Evolutionary conservation across 2,329 filamentous ascomycete species (phyloP).

Genomic region (Magnaporthiopsis rhizophila): DNA sequence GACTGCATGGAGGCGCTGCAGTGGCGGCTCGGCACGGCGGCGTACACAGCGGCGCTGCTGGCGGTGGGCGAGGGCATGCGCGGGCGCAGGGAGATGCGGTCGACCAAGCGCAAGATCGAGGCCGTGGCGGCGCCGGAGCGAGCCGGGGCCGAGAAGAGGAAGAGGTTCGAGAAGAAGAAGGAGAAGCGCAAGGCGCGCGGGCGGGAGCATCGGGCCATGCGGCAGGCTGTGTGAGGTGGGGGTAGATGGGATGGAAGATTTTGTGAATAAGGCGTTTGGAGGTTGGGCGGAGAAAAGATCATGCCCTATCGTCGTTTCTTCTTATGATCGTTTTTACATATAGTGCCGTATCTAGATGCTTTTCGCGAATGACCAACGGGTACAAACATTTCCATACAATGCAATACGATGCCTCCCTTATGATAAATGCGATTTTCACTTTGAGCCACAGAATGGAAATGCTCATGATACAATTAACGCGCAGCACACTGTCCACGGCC

Average conservation of each 20-base stretch:
- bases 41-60: slow-evolving; percentile 68
- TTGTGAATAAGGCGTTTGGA: not conserved
- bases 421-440: too few relatives aligned
- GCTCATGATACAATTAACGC: not conserved
- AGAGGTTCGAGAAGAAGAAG: slow-evolving; percentile 78
- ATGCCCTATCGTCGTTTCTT: not conserved
- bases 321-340: not conserved
- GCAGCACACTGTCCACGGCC: not conserved
- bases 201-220: slow-evolving; percentile 60
- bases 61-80: slow-evolving; percentile 67
- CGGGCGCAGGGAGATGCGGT: slow-evolving; percentile 62
- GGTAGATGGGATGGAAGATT: not conserved
- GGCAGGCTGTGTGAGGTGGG: slow-evolving; percentile 56
- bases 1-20: slow-evolving; percentile 78
- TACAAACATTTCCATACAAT: not conserved
- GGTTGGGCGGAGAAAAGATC: not conserved
- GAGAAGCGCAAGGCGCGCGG: slow-evolving; percentile 74
- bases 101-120: slow-evolving; percentile 82
- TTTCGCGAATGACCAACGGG: not conserved
- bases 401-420: not conserved
- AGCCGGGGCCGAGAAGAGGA: slow-evolving; percentile 69
- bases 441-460: not conserved
- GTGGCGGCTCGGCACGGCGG: slow-evolving; percentile 71
- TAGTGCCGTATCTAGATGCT: not conserved
- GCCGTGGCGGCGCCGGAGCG: slow-evolving; percentile 75